Evolutionary conservation across 192 early-diverging fungal species (phyloP), one percentile per base, ranked within the genome.

Genomic region (Diversispora epigaea): DNA sequence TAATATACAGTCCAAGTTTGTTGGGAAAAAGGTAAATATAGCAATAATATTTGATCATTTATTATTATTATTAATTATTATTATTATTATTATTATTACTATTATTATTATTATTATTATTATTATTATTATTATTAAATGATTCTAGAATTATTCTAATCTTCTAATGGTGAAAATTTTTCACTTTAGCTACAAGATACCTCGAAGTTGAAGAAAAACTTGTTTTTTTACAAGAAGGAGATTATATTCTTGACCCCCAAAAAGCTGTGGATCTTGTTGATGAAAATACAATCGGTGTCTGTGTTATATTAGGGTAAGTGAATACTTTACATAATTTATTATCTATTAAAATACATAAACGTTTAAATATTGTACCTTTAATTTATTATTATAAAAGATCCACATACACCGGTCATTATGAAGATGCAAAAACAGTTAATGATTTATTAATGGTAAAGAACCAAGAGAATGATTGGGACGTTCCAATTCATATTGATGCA

Each of bases 281-380:
- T 77, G 94, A 94, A 75, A 95, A 95, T 80, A 95, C 94, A 9
- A 92, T 95, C 50, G 94, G 93, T 72, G 81, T 93, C 68, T 87
- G 79, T 76, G 81, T 89, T 32, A 93, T 94, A 75, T 82, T 94
- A 61, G 93, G 93, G 43, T 89, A 61, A 22, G 17, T 21, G 17
- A 54, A 4, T 17, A 54, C n/a, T 54, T 0, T 11, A 54, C 10
- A 17, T 50, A 50, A 50, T 12, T n/a, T 32, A 2, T 32, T 32
- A 32, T 32, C 2, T 32, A 32, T 32, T 32, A 32, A 32, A 32
- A 32, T 32, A 32, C 2, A 2, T 32, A 54, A 15, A 2, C 52
- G 2, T 15, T 54, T 54, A 15, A 54, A 54, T 15, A 54, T 54
- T 11, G 2, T 1, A 54, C 2, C 52, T 47, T 2, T 47, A 19